A percentile compares a stretch with the other conserved stretches of the same genome.
phyloP scores from a whole-genome alignment of 805 yeast species.

The Wickerhamiella hasegawae region DNA sequence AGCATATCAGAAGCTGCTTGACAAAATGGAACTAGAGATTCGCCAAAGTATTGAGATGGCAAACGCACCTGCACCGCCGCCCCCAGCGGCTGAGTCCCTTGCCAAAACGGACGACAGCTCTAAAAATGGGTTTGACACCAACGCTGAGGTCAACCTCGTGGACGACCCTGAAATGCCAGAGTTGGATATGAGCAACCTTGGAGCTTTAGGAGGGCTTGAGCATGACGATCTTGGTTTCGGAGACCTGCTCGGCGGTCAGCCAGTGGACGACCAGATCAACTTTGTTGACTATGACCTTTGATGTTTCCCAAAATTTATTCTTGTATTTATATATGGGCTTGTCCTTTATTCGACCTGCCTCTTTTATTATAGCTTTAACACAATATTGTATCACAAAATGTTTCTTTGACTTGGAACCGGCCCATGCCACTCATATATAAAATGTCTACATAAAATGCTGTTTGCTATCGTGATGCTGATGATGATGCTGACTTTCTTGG shows the following conservation, averaged over 20 bases:
- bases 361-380: neutral
- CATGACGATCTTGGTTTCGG: neutral
- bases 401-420: too few relatives aligned
- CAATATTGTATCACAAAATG: too few relatives aligned
- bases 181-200: neutral
- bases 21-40: conserved; percentile 6
- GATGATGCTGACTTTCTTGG: neutral
- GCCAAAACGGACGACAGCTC: neutral
- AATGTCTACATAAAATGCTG: neutral
- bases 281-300: neutral
- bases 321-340: neutral
- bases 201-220: neutral
- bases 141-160: neutral
- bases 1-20: conserved; percentile 9
- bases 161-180: neutral
- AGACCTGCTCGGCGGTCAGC: neutral
- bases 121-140: neutral
- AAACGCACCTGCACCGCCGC: neutral
- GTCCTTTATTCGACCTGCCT: neutral
- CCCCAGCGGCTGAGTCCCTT: neutral
- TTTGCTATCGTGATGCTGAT: neutral
- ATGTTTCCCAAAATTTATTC: neutral
- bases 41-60: neutral
- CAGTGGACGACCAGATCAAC: neutral
- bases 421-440: too few relatives aligned